Conservation (phyloP, 768 basidiomycete species). For the Amanita pseudoporphyria region DNA sequence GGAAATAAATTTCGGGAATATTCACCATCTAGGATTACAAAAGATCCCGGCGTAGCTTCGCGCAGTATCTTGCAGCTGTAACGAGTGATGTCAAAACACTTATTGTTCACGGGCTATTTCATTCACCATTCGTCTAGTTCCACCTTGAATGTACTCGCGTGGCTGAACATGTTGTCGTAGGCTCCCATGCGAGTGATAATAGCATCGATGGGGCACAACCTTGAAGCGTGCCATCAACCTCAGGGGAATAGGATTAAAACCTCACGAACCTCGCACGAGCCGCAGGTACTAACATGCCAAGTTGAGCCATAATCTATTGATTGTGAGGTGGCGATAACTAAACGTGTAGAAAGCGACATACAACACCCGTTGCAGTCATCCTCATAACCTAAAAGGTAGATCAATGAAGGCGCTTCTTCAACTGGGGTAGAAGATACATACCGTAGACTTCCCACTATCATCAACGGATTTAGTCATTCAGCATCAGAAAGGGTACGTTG, state of each 20-base stretch:
- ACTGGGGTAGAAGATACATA: conserved; percentile 11
- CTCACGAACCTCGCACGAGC: conserved; percentile 56
- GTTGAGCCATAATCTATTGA: conserved; percentile 77
- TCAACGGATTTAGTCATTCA: conserved; percentile 4
- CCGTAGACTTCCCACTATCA: conserved; percentile 29
- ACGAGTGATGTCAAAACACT: not conserved
- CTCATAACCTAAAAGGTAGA: conserved; percentile 56
- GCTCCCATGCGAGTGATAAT: conserved; percentile 98
- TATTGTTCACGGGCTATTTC: not conserved
- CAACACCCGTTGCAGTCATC: conserved; percentile 92
- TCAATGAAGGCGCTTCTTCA: not conserved
- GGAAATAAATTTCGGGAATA: conserved; percentile 3
- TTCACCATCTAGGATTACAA: conserved; percentile 92
- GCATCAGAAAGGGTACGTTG: not conserved
- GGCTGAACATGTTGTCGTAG: conserved; percentile 94
- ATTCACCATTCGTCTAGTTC: conserved; percentile 92
- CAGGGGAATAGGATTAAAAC: not conserved
- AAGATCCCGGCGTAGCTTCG: conserved; percentile 86
- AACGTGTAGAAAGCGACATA: conserved; percentile 23
- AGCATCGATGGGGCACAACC: conserved; percentile 81
- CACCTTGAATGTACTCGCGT: conserved; percentile 95
- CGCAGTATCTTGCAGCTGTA: conserved; percentile 84
- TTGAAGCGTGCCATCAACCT: conserved; percentile 18
- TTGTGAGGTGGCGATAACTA: not conserved
- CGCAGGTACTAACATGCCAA: conserved; percentile 95